phyloP scores from a whole-genome alignment of 1,284 basidiomycete genomes.

The Phylloporus sp. region DNA sequence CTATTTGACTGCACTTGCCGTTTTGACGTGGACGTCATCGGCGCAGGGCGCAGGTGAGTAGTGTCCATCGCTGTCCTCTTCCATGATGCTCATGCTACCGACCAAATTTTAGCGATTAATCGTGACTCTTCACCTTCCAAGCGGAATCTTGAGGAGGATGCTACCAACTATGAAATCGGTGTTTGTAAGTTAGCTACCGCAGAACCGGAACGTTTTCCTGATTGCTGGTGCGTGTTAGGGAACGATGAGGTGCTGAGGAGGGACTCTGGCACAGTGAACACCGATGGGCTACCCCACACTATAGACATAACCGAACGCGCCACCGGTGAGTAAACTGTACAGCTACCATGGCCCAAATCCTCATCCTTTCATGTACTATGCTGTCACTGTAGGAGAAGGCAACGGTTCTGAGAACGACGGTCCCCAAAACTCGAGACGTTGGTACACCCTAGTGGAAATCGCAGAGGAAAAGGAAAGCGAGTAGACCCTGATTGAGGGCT shows the following conservation, averaged over 20 bases:
- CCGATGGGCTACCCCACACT: background rate
- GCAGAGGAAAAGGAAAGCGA: constrained; percentile 13
- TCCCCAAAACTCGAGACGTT: constrained; percentile 5
- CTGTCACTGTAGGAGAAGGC: constrained; percentile 3
- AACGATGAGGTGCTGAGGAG: background rate
- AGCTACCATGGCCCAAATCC: too few relatives aligned
- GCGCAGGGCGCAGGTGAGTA: constrained; percentile 22
- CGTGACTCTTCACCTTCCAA: background rate
- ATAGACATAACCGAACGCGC: background rate
- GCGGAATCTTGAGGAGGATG: background rate
- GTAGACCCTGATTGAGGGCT: background rate
- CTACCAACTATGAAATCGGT: background rate
- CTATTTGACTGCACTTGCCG: background rate
- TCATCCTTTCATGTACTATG: background rate
- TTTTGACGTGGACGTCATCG: constrained; percentile 13
- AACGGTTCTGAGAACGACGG: background rate
- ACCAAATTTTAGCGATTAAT: constrained; percentile 11
- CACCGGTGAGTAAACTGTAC: constrained; percentile 13
- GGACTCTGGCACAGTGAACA: background rate
- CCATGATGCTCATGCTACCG: background rate
- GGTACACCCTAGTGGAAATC: constrained; percentile 18
- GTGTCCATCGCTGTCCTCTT: background rate
- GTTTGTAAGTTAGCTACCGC: constrained; percentile 8
- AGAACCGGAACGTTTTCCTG: background rate
- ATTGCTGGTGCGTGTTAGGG: constrained; percentile 1